Percentiles rank a stretch among this genome's conserved stretches.
phyloP scores from a whole-genome alignment of 2,329 filamentous ascomycete species.

The Aspergillus sp. region DNA sequence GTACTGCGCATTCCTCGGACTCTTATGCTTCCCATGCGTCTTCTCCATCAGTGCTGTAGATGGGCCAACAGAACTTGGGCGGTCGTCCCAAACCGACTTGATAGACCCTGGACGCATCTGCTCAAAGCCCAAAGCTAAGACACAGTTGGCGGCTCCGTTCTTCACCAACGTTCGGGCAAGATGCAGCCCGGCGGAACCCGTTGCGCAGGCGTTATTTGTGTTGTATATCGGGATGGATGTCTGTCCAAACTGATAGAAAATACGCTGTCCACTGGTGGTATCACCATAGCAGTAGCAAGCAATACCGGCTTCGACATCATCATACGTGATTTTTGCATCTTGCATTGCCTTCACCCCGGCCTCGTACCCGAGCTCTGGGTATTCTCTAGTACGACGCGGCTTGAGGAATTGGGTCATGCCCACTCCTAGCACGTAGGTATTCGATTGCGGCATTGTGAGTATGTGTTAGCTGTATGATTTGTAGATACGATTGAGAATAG shows the following conservation, averaged over 20 bases:
- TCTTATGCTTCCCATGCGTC: constrained; percentile 77
- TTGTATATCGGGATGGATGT: constrained; percentile 96
- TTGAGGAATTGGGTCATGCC: constrained; percentile 99
- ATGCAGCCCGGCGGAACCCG: constrained; percentile 82
- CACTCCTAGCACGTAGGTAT: constrained; percentile 86
- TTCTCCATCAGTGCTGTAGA: constrained; percentile 75
- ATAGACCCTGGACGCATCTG: constrained; percentile 96
- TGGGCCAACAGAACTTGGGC: constrained; percentile 74
- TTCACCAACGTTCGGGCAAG: constrained; percentile 79
- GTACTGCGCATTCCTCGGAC: constrained; percentile 84
- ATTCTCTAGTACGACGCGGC: constrained; percentile 88
- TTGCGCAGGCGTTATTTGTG: constrained; percentile 98
- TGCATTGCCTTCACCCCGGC: constrained; percentile 84
- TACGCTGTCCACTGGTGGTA: constrained; percentile 88
- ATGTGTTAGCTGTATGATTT: not conserved
- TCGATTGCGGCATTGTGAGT: not conserved
- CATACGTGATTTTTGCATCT: constrained; percentile 80
- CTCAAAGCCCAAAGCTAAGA: constrained; percentile 92
- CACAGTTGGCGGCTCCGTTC: constrained; percentile 79
- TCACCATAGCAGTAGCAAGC: constrained; percentile 98
- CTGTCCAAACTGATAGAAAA: constrained; percentile 99
- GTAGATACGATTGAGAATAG: too few relatives aligned
- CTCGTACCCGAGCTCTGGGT: constrained; percentile 91
- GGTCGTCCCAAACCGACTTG: constrained; percentile 79
- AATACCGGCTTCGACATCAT: constrained; percentile 90